phyloP scores from a whole-genome alignment of 176 grass and related monocot species.

The Aegilops speltoides region DNA sequence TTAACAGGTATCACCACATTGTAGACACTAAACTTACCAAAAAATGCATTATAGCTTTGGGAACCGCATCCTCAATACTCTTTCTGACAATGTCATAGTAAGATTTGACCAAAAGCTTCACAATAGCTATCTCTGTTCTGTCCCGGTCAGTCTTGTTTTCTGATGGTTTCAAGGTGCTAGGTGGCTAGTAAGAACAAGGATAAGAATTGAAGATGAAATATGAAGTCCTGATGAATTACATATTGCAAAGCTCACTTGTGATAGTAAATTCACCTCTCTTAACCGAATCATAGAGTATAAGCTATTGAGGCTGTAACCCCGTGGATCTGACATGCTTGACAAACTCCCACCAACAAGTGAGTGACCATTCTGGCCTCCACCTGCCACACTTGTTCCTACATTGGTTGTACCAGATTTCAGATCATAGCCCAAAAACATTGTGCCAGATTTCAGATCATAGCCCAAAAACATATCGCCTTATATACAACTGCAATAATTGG shows the following conservation, averaged over 20 bases:
- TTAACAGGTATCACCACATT: neutral
- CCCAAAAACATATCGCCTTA: neutral
- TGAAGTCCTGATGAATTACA: conserved; percentile 2
- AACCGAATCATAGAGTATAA: conserved; percentile 56
- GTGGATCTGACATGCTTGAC: conserved; percentile 34
- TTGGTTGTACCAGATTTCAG: conserved; percentile 21
- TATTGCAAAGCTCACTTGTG: neutral
- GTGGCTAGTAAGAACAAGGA: conserved; percentile 57
- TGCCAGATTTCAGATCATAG: conserved; percentile 21
- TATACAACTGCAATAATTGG: neutral
- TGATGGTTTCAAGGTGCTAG: conserved; percentile 68
- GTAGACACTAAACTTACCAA: conserved; percentile 50
- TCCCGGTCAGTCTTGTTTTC: conserved; percentile 76
- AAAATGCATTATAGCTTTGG: conserved; percentile 98
- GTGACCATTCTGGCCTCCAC: conserved; percentile 48
- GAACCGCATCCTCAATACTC: conserved; percentile 76
- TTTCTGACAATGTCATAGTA: conserved; percentile 99
- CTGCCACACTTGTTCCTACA: conserved; percentile 36
- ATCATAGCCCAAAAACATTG: conserved; percentile 3
- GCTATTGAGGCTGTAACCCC: conserved; percentile 42
- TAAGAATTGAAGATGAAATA: conserved; percentile 24
- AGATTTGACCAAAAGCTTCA: conserved; percentile 77
- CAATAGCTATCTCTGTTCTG: conserved; percentile 69
- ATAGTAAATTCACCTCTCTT: conserved; percentile 63
- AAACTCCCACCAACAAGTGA: conserved; percentile 41